These are phyloP conservation scores for Ceratocystis smalleyi DNA, from an alignment of 2,329 filamentous ascomycete genomes.

Conservation along the genomic window DNA sequence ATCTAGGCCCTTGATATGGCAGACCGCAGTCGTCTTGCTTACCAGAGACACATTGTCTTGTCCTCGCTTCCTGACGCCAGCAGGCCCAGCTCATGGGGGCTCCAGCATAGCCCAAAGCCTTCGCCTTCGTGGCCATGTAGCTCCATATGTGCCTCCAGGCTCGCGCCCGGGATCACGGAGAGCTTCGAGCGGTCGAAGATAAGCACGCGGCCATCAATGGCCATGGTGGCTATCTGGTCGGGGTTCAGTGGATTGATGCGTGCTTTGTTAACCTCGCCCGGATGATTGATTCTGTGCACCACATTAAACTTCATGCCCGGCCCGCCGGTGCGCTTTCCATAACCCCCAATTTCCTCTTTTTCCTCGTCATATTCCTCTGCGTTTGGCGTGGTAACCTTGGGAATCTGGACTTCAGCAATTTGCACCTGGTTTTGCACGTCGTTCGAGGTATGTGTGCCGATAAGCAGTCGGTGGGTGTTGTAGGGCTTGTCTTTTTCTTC, in stretches of 20 bases:
- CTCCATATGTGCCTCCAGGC: conserved; percentile 66
- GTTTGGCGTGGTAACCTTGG: conserved; percentile 59
- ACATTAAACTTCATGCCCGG: conserved; percentile 74
- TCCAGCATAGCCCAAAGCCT: conserved; percentile 90
- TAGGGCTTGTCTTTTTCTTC: conserved; percentile 75
- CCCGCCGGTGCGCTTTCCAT: conserved; percentile 58
- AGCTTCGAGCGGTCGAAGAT: conserved; percentile 96
- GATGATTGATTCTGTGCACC: conserved; percentile 90
- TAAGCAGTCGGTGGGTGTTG: conserved; percentile 71
- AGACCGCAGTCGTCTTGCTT: background rate
- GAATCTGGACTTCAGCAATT: conserved; percentile 86
- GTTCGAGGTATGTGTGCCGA: conserved; percentile 88
- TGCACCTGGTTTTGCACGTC: conserved; percentile 80
- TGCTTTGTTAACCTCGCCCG: conserved; percentile 95
- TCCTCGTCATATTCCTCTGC: conserved; percentile 81
- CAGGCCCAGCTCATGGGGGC: conserved; percentile 62
- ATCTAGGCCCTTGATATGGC: no score
- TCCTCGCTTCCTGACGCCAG: conserved; percentile 88
- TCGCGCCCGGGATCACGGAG: conserved; percentile 56
- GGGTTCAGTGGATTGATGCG: conserved; percentile 96
- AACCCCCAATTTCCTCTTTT: conserved; percentile 82
- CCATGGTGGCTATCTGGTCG: conserved; percentile 88
- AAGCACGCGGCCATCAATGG: conserved; percentile 71
- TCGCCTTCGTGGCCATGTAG: conserved; percentile 74
- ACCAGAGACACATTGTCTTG: conserved; percentile 82